These are phyloP conservation scores for Arthrobotrys conoides DNA, from an alignment of 2,329 filamentous ascomycete species.

Conservation along the genomic window DNA sequence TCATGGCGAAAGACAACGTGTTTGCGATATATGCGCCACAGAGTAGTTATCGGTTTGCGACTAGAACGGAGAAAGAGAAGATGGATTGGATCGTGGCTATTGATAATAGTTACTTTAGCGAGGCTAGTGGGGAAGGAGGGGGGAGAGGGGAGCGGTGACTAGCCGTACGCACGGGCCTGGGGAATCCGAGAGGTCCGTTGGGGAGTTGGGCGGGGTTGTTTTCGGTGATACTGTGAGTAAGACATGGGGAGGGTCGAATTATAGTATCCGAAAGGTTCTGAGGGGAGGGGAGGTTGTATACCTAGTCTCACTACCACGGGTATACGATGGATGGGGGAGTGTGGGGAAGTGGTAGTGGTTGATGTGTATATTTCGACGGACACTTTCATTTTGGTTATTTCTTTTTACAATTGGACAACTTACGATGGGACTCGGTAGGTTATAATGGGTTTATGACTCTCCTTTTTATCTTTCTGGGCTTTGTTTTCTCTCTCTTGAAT, in stretches of 20 bases:
- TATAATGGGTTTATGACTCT: constrained; percentile 5
- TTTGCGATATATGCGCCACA: constrained; percentile 95
- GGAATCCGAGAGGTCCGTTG: constrained; percentile 25
- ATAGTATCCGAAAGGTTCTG: not conserved
- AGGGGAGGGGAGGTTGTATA: not conserved
- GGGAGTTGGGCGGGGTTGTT: constrained; percentile 41
- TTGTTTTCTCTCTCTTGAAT: not conserved
- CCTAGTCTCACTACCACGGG: not conserved
- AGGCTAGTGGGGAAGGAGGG: not conserved
- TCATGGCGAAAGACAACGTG: constrained; percentile 79
- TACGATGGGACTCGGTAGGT: not conserved
- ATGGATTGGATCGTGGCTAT: constrained; percentile 97
- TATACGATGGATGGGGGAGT: not conserved
- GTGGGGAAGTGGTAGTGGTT: not conserved
- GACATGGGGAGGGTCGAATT: not conserved
- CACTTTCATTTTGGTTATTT: not conserved
- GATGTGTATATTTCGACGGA: constrained; percentile 34
- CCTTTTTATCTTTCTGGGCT: not conserved
- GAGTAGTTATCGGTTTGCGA: constrained; percentile 95
- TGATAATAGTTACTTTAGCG: constrained; percentile 77
- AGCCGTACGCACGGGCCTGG: constrained; percentile 21
- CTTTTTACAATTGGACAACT: not conserved
- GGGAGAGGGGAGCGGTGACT: constrained; percentile 50
- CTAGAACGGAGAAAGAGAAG: constrained; percentile 89
- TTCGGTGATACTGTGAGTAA: constrained; percentile 6